These are phyloP conservation scores for Penicillium sp. DNA, from an alignment of 2,329 filamentous ascomycete genomes.

Conservation along the genomic window DNA sequence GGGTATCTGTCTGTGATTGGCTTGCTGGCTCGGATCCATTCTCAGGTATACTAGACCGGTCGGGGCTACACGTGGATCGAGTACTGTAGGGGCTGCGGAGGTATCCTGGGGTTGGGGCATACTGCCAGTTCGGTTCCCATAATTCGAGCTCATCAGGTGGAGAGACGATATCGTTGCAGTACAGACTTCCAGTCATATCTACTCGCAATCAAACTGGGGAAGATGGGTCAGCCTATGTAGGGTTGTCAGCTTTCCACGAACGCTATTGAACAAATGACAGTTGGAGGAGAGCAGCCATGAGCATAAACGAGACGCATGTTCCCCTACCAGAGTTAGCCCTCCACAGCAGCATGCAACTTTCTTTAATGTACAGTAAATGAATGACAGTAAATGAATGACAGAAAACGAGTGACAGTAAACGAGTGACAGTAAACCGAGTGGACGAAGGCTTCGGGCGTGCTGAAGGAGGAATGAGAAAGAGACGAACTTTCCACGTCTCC, in stretches of 20 bases:
- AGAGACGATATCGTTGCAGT: not conserved
- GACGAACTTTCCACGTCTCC: slow-evolving; percentile 1
- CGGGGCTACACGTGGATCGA: no score
- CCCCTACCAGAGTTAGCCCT: not conserved
- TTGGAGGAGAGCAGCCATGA: not conserved
- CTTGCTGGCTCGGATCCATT: not conserved
- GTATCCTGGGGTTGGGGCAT: not conserved
- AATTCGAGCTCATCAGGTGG: not conserved
- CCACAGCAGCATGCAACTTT: not conserved
- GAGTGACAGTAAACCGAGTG: not conserved
- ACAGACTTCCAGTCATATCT: not conserved
- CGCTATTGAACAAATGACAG: not conserved
- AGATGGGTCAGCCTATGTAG: not conserved
- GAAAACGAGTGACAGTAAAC: not conserved
- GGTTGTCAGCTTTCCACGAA: not conserved
- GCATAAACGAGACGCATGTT: not conserved
- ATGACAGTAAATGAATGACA: no score
- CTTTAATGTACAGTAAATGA: not conserved
- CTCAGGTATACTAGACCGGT: not conserved
- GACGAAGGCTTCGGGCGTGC: not conserved
- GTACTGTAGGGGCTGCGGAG: no score
- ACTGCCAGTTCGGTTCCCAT: not conserved
- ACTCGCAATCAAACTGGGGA: not conserved
- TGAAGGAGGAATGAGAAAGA: not conserved
- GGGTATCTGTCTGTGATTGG: not conserved